A percentile compares a stretch with the other conserved stretches of the same genome.
Evolutionary conservation across 768 basidiomycete species (phyloP).

Genomic region (Cytidiella melzeri): DNA sequence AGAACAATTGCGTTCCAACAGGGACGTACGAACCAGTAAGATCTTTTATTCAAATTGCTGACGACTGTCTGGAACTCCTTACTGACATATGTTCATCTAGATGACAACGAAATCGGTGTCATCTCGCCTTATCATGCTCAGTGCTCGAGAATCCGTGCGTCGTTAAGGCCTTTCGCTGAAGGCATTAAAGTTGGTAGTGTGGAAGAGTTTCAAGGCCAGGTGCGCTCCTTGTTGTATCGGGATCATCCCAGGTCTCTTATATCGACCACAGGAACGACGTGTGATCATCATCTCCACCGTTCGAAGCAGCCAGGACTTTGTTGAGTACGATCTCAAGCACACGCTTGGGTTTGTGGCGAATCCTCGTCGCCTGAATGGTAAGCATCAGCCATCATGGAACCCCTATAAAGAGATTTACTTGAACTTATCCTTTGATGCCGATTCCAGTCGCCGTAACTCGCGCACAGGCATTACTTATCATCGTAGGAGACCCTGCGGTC

Average conservation of each 20-base stretch:
- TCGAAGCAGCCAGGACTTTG: conserved; percentile 27
- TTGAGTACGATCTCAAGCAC: conserved; percentile 23
- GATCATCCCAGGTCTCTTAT: background rate
- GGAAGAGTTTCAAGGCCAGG: conserved; percentile 65
- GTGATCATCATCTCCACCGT: conserved; percentile 37
- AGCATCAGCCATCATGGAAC: conserved; percentile 12
- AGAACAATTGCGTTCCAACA: conserved; percentile 19
- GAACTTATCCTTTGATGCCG: background rate
- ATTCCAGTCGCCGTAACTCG: conserved; percentile 57
- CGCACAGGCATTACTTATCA: conserved; percentile 55
- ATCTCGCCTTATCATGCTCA: conserved; percentile 63
- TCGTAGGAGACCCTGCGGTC: conserved; percentile 55
- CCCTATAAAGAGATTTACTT: background rate
- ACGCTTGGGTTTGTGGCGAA: conserved; percentile 25
- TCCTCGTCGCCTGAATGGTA: conserved; percentile 40
- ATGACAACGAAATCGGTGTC: conserved; percentile 48
- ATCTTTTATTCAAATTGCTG: background rate
- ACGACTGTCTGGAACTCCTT: too few species aligned
- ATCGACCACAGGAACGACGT: conserved; percentile 28
- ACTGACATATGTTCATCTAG: conserved; percentile 23
- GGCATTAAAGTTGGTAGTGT: conserved; percentile 57
- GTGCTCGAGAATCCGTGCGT: conserved; percentile 38
- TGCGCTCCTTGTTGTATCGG: conserved; percentile 10
- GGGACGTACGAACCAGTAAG: conserved; percentile 37
- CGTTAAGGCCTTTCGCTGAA: conserved; percentile 24